phyloP scores from a whole-genome alignment of 352 stramenopile genomes.

The Pythium brassicae region DNA sequence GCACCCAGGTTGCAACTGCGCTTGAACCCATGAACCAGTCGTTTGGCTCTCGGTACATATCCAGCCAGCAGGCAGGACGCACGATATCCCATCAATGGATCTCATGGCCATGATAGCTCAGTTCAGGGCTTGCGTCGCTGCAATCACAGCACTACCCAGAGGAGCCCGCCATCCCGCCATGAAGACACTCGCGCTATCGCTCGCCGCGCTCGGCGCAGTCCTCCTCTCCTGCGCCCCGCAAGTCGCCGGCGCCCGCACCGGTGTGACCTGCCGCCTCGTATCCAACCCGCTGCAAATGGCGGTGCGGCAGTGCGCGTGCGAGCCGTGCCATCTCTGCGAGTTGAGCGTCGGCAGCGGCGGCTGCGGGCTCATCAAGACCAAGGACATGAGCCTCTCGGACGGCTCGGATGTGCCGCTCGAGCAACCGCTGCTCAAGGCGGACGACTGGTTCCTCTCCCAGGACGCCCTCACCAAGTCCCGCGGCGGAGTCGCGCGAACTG shows the following conservation, averaged over 20 bases:
- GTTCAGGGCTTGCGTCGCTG: no score
- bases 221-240: background rate
- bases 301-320: slow-evolving; percentile 28
- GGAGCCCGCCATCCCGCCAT: no score
- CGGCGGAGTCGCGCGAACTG: slow-evolving; percentile 32
- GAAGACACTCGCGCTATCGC: no score
- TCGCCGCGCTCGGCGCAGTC: no score
- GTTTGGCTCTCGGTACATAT: no score
- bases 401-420: slow-evolving; percentile 19
- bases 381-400: slow-evolving; percentile 18
- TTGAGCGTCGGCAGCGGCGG: slow-evolving; percentile 14
- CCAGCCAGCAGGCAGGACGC: no score
- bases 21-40: no score
- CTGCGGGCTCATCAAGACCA: slow-evolving; percentile 21
- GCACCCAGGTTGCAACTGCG: no score
- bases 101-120: no score
- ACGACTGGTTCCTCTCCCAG: slow-evolving; percentile 58
- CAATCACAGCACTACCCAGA: no score
- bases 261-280: slow-evolving; percentile 9
- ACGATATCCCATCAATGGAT: no score
- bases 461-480: slow-evolving; percentile 45
- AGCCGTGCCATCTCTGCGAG: slow-evolving; percentile 32
- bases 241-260: background rate
- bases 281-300: slow-evolving; percentile 14
- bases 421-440: slow-evolving; percentile 40